phyloP scores from a whole-genome alignment of 176 grass and related monocot species.

The Avena atlantica region DNA sequence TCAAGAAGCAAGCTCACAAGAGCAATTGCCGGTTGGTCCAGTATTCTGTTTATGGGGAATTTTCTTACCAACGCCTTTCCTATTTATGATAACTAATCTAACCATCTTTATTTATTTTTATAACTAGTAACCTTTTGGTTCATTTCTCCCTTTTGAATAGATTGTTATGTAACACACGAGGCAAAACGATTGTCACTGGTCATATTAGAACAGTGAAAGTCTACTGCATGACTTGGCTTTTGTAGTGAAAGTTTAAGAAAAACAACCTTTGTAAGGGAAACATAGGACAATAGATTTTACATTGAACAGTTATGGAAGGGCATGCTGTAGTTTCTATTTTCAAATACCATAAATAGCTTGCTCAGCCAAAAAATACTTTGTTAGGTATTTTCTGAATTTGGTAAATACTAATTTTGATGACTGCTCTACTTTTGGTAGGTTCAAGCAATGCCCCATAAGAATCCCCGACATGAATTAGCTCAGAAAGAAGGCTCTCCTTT shows the following conservation, averaged over 20 bases:
- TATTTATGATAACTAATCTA: conserved; percentile 22
- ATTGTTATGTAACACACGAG: too few relatives aligned
- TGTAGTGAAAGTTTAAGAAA: too few relatives aligned
- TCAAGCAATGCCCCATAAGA: conserved; percentile 54
- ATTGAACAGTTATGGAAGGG: neutral
- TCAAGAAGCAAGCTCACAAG: conserved; percentile 52
- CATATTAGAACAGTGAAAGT: too few relatives aligned
- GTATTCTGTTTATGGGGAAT: conserved; percentile 23
- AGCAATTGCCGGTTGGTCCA: conserved; percentile 46
- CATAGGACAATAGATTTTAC: neutral
- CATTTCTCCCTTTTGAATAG: too few relatives aligned
- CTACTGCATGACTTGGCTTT: too few relatives aligned
- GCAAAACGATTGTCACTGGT: too few relatives aligned
- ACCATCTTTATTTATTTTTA: too few relatives aligned
- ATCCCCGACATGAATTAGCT: conserved; percentile 59
- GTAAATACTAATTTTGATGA: conserved; percentile 46
- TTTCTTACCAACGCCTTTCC: conserved; percentile 17
- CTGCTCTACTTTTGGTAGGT: conserved; percentile 55
- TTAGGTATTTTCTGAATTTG: conserved; percentile 38
- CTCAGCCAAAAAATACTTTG: neutral
- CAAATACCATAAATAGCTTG: conserved; percentile 8
- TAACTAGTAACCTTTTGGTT: too few relatives aligned
- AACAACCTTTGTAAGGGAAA: conserved; percentile 18
- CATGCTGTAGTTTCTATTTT: conserved; percentile 19
- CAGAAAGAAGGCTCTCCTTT: conserved; percentile 64